A percentile compares a stretch with the other conserved stretches of the same genome.
Evolutionary conservation across 179 eudicot species (phyloP).

Genomic region (Spinacia oleracea): DNA sequence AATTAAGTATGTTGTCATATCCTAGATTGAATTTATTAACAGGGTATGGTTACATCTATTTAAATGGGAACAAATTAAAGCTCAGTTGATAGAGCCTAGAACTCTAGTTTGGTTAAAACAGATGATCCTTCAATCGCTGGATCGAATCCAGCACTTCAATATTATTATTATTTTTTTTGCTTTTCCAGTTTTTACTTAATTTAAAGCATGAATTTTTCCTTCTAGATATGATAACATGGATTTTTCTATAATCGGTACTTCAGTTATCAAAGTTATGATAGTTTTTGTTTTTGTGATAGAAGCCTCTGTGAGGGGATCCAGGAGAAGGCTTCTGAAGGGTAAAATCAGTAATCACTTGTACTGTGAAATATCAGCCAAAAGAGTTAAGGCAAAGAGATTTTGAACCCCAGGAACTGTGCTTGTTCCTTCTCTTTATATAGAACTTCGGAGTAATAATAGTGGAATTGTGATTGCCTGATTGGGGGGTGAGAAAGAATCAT

Average conservation of each 20-base stretch:
- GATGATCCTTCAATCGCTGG: constrained; percentile 66
- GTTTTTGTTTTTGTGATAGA: background rate
- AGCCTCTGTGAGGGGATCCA: background rate
- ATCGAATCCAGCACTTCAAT: constrained; percentile 74
- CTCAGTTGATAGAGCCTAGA: constrained; percentile 1
- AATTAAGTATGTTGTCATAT: background rate
- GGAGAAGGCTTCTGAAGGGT: background rate
- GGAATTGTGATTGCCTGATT: too few species aligned
- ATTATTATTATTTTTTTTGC: background rate
- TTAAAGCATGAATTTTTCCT: background rate
- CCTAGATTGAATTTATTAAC: background rate
- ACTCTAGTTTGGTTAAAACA: background rate
- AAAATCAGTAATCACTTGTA: background rate
- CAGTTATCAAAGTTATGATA: background rate
- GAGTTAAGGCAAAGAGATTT: background rate
- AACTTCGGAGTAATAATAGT: too few species aligned
- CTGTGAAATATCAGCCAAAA: background rate
- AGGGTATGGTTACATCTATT: background rate
- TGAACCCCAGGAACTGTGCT: background rate
- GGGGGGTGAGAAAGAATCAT: constrained; percentile 22
- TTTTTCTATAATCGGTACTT: background rate
- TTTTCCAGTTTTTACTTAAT: background rate
- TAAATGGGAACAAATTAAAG: background rate
- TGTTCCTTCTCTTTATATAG: too few species aligned
- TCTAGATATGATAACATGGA: background rate